These are phyloP conservation scores for Gryganskiella cystojenkinii DNA, from an alignment of 192 early-diverging fungal species.

Conservation along the genomic window DNA sequence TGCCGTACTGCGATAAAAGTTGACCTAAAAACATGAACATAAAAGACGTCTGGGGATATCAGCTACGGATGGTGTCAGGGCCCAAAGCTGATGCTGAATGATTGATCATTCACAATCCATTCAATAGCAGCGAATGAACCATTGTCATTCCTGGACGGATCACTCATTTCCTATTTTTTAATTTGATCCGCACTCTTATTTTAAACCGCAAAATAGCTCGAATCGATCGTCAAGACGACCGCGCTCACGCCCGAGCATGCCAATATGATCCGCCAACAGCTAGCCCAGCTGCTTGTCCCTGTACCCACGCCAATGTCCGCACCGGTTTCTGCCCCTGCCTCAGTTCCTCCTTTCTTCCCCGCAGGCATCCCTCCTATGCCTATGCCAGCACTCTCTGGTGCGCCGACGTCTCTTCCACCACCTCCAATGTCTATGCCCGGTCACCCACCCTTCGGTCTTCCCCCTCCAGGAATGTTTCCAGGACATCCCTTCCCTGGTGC, in stretches of 20 bases:
- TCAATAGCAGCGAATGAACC: not conserved
- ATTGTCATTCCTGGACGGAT: not conserved
- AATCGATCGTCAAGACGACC: slow-evolving; percentile 57
- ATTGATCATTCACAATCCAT: not conserved
- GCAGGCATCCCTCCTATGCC: slow-evolving; percentile 10
- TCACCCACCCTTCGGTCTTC: not conserved
- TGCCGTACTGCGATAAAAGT: no score
- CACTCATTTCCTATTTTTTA: slow-evolving; percentile 2
- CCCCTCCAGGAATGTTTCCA: not conserved
- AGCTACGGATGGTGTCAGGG: no score
- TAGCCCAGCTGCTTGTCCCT: slow-evolving; percentile 32
- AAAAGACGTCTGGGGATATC: no score
- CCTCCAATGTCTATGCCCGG: no score
- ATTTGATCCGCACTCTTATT: no score
- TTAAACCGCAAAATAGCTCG: no score
- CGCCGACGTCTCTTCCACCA: no score
- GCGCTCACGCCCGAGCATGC: slow-evolving; percentile 55
- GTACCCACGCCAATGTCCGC: not conserved
- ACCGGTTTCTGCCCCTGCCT: not conserved
- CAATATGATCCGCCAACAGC: slow-evolving; percentile 56
- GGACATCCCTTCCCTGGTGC: not conserved
- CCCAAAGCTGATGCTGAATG: no score
- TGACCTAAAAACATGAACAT: no score
- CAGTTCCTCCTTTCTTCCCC: slow-evolving; percentile 1
- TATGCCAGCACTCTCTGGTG: not conserved